Conservation (phyloP, 2,329 filamentous ascomycete species). For the Xylariaceae sp. region DNA sequence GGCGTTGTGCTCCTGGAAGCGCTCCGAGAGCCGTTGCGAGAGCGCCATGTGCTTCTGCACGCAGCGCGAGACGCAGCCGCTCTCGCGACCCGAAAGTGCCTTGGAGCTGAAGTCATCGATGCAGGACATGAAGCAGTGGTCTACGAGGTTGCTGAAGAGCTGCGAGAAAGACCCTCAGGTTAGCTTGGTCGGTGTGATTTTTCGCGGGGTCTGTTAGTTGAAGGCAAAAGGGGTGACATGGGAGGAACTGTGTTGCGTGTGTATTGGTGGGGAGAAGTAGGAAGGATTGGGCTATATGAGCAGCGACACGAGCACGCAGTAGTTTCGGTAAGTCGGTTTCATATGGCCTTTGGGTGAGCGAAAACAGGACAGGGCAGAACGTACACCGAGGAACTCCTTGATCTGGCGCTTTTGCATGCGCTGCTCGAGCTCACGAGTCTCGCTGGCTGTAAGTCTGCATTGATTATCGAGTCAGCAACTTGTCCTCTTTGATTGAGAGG, state of each 20-base stretch:
- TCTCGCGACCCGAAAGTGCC: constrained; percentile 81
- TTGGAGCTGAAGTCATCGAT: constrained; percentile 99
- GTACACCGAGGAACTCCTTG: constrained; percentile 96
- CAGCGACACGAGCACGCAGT: no score
- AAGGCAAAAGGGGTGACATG: neutral
- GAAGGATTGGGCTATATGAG: no score
- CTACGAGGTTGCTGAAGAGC: constrained; percentile 65
- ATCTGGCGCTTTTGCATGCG: constrained; percentile 98
- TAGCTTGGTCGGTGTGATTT: no score
- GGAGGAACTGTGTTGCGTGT: no score
- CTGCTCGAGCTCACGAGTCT: constrained; percentile 89
- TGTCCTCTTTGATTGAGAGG: neutral
- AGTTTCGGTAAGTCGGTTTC: no score
- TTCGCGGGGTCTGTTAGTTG: no score
- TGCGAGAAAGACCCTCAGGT: constrained; percentile 22
- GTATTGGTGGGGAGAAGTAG: no score
- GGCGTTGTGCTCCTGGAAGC: constrained; percentile 72
- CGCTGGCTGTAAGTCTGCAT: constrained; percentile 61
- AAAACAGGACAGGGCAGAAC: constrained; percentile 34
- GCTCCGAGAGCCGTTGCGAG: constrained; percentile 82
- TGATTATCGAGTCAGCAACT: neutral
- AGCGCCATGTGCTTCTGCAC: constrained; percentile 95
- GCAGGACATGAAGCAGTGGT: constrained; percentile 94
- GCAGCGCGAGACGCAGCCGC: constrained; percentile 88
- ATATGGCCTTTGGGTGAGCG: no score